Conservation (phyloP, 495 filamentous ascomycete genomes). For the Hypoxylon intermedium region DNA sequence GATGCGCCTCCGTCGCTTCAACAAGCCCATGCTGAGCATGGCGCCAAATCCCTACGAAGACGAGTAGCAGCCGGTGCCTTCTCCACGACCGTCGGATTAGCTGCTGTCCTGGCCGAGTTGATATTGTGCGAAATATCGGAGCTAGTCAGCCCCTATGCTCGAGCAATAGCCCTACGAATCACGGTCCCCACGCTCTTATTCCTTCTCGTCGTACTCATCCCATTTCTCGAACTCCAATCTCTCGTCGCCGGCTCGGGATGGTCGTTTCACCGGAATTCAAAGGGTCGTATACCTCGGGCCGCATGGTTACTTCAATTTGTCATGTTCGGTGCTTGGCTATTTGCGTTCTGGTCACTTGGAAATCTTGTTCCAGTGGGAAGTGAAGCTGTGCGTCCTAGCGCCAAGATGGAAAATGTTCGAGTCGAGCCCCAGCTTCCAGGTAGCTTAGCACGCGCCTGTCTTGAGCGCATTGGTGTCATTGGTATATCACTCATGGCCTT, state of each 20-base stretch:
- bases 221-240: slow-evolving; percentile 72
- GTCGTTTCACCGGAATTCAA: slow-evolving; percentile 60
- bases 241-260: slow-evolving; percentile 67
- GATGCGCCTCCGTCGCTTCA: slow-evolving; percentile 57
- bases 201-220: slow-evolving; percentile 71
- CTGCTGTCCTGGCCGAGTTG: slow-evolving; percentile 74
- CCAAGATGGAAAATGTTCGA: slow-evolving; percentile 31
- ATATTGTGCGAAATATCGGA: slow-evolving; percentile 83
- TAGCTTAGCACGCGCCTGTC: slow-evolving; percentile 69
- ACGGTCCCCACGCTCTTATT: slow-evolving; percentile 70
- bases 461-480: slow-evolving; percentile 80
- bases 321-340: slow-evolving; percentile 68
- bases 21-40: slow-evolving; percentile 59
- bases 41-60: slow-evolving; percentile 52
- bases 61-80: slow-evolving; percentile 69
- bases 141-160: slow-evolving; percentile 65
- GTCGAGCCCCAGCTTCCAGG: slow-evolving; percentile 25
- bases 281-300: slow-evolving; percentile 53
- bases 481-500: slow-evolving; percentile 83
- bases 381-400: slow-evolving; percentile 38
- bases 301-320: slow-evolving; percentile 66
- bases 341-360: slow-evolving; percentile 77
- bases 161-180: slow-evolving; percentile 66
- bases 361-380: slow-evolving; percentile 65
- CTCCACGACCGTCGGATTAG: slow-evolving; percentile 72